These are phyloP conservation scores for Hypoxylon fragiforme DNA, from an alignment of 495 filamentous ascomycete genomes.

Conservation along the genomic window DNA sequence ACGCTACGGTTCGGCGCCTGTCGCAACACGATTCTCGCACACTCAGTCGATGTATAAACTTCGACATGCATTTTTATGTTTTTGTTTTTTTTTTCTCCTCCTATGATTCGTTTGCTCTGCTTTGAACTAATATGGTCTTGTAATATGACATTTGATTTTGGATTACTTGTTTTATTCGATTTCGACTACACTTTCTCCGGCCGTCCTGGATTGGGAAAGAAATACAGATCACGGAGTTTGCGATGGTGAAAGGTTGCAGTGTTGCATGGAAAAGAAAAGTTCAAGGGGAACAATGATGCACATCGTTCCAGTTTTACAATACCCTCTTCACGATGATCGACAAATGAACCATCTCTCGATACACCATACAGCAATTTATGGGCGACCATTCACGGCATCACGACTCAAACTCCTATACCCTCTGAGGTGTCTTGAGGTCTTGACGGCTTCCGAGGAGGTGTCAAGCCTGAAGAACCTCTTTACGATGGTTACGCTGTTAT, in stretches of 20 bases:
- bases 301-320: conserved; percentile 36
- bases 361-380: conserved; percentile 43
- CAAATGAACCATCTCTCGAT: conserved; percentile 41
- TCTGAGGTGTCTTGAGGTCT: conserved; percentile 36
- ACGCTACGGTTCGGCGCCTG: conserved; percentile 18
- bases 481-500: conserved; percentile 44
- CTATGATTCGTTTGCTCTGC: conserved; percentile 1
- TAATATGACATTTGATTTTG: conserved; percentile 39
- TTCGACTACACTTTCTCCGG: conserved; percentile 26
- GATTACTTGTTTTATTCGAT: conserved; percentile 26
- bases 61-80: conserved; percentile 23
- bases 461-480: conserved; percentile 36
- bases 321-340: conserved; percentile 40
- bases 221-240: conserved; percentile 35
- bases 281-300: conserved; percentile 31
- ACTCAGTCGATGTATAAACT: conserved; percentile 4
- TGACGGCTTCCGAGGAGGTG: conserved; percentile 26
- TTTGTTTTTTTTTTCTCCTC: conserved; percentile 8
- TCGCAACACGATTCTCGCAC: conserved; percentile 22
- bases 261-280: conserved; percentile 33
- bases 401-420: conserved; percentile 44
- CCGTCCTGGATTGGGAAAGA: conserved; percentile 32
- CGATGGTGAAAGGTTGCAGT: conserved; percentile 32
- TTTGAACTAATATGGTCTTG: conserved; percentile 35
- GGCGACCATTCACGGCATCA: conserved; percentile 44